Percentiles rank a stretch among this genome's conserved stretches.
These are phyloP conservation scores for Helichrysum umbraculigerum DNA, from an alignment of 129 eudicot species.

Conservation along the genomic window DNA sequence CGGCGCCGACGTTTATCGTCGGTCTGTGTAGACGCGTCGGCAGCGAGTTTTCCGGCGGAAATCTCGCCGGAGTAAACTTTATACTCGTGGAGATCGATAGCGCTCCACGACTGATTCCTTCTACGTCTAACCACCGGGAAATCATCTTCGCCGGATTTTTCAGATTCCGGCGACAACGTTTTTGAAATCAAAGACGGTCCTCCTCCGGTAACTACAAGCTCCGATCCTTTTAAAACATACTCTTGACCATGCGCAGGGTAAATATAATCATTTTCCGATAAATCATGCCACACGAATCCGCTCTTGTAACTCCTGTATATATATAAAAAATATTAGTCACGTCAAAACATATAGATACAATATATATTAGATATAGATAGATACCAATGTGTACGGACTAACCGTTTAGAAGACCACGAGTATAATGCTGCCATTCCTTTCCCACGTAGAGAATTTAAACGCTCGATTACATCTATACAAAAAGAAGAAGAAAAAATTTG, in stretches of 20 bases:
- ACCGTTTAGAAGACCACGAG: constrained; percentile 90
- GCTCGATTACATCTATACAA: constrained; percentile 35
- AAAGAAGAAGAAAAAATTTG: neutral
- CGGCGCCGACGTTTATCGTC: constrained; percentile 73
- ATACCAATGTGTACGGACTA: neutral
- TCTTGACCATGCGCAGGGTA: constrained; percentile 87
- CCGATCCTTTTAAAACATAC: constrained; percentile 88
- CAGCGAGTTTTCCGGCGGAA: constrained; percentile 42
- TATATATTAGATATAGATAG: neutral
- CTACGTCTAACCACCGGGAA: constrained; percentile 46
- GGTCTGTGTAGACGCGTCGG: constrained; percentile 90
- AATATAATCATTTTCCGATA: constrained; percentile 74
- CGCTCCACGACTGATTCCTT: constrained; percentile 85
- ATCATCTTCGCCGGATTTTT: constrained; percentile 36
- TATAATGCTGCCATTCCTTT: constrained; percentile 45
- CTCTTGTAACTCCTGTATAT: constrained; percentile 69
- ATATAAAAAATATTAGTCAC: neutral
- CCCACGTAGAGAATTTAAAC: constrained; percentile 38
- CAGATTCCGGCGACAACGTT: constrained; percentile 42
- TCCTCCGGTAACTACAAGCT: constrained; percentile 43
- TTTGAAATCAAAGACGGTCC: constrained; percentile 23
- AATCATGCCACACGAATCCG: constrained; percentile 97
- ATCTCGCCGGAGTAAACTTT: constrained; percentile 68
- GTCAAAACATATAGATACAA: neutral
- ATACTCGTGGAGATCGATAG: constrained; percentile 74